Percentiles rank a stretch among this genome's conserved stretches.
phyloP scores from a whole-genome alignment of 768 basidiomycete species.

The Pulveroboletus sp. region DNA sequence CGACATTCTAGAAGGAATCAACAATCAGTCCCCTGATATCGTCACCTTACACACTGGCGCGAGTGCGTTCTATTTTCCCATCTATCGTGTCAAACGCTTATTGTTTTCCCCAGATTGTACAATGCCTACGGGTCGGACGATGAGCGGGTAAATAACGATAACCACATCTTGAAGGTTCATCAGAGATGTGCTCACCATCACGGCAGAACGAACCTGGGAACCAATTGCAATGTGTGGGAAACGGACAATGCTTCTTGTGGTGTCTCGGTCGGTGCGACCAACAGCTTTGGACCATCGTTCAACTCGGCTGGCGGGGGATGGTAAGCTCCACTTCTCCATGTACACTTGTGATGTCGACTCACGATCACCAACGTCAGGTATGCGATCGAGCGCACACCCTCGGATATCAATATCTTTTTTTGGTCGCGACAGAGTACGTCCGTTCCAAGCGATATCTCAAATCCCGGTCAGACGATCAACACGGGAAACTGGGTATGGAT shows the following conservation, averaged over 20 bases:
- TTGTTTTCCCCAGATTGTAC: slow-evolving; percentile 25
- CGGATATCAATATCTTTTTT: slow-evolving; percentile 38
- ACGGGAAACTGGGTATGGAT: slow-evolving; percentile 25
- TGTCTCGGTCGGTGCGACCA: slow-evolving; percentile 21
- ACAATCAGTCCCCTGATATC: slow-evolving; percentile 23
- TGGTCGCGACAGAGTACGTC: slow-evolving; percentile 32
- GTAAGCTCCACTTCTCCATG: slow-evolving; percentile 10
- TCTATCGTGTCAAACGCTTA: neutral
- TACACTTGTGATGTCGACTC: neutral
- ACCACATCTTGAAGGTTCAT: neutral
- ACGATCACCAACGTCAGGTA: slow-evolving; percentile 26
- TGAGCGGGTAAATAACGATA: slow-evolving; percentile 28
- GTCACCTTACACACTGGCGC: slow-evolving; percentile 30
- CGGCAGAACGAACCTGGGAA: slow-evolving; percentile 19
- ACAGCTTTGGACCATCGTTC: slow-evolving; percentile 35
- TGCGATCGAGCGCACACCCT: slow-evolving; percentile 32
- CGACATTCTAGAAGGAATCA: slow-evolving; percentile 37
- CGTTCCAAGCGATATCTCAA: slow-evolving; percentile 34
- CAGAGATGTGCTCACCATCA: neutral
- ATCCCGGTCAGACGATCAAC: slow-evolving; percentile 14
- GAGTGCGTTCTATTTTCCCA: slow-evolving; percentile 8
- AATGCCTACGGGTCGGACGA: slow-evolving; percentile 29
- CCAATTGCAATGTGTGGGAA: slow-evolving; percentile 30
- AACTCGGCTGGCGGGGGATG: slow-evolving; percentile 37
- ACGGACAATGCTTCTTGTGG: slow-evolving; percentile 33